Base-by-base conservation (phyloP, 352 stramenopile species). In the Phytopythium aichiense region DNA sequence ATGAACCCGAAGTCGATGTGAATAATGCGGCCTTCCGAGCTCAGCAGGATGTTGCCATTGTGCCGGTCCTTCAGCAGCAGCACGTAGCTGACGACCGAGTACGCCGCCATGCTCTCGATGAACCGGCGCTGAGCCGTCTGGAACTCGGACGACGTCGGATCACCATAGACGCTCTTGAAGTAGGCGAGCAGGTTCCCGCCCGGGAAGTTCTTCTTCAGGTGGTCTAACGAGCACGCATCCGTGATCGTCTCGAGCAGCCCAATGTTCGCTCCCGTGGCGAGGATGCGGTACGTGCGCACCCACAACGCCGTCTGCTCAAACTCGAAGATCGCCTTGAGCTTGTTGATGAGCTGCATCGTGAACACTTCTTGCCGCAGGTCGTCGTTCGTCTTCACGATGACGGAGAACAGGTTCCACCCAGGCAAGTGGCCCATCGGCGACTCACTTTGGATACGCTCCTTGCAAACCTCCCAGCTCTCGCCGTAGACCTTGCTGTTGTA, bases 1-100 rank as follows among this genome's bases (percentile, higher is more conserved):
- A 99, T 96, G 74, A 99, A 99, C 12, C 97, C 97, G 77, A 99
- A 99, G 70, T 99, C 97, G 69, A 99, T 99, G 78, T 99, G 96
- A 64, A 99, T 97, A 40, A 99, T 78, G 65, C 97, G 94, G 8
- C 97, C 96, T 40, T 94, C 78, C 4, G 84, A 94, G 71, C 97
- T 96, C 55, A 99, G 91, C 79, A 99, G 89, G 31, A 99, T 98
- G 74, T 99, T 99, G 20, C 96, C 97, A 64, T 99, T 99, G 88
- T 99, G 97, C 1, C 96, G 88, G 74, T 99, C 97, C 71, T 99
- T 99, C 52, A 99, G 76, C 48, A 97, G 76, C 20, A 99, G 72
- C 25, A 99, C 74, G 65, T 99, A 99, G 43, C 82, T 96, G n/a
- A 99, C 91, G 38, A 99, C 84, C 12, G 92, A 98, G 75, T 99